Evolutionary conservation across 2,329 filamentous ascomycete species (phyloP).

Genomic region (Chalara sp.): DNA sequence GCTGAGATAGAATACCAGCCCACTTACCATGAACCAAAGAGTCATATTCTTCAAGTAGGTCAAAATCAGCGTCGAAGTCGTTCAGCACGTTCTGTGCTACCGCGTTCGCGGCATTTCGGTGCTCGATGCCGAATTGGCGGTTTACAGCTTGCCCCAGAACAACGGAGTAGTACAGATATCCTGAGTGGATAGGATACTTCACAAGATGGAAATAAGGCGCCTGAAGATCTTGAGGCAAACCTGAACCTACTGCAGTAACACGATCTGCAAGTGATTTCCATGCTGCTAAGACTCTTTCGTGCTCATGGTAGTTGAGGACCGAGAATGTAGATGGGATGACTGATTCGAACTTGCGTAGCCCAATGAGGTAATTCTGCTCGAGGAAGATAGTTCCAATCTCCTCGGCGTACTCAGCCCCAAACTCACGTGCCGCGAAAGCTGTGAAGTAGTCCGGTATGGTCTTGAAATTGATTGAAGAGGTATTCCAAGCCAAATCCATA

Average conservation of each 20-base stretch:
- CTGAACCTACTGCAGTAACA: constrained; percentile 49
- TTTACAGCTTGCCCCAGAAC: constrained; percentile 45
- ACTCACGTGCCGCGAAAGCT: constrained; percentile 52
- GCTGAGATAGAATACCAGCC: constrained; percentile 55
- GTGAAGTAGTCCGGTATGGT: constrained; percentile 49
- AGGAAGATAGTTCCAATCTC: constrained; percentile 45
- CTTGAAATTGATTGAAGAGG: constrained; percentile 46
- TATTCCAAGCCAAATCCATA: constrained; percentile 62
- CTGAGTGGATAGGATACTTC: constrained; percentile 52
- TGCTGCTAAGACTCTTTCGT: constrained; percentile 46
- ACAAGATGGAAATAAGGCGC: constrained; percentile 58
- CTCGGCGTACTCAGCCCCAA: constrained; percentile 40
- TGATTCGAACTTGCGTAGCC: constrained; percentile 55
- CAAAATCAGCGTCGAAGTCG: constrained; percentile 49
- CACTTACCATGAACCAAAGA: constrained; percentile 53
- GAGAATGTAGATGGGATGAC: constrained; percentile 52
- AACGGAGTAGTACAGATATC: constrained; percentile 48
- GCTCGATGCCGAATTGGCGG: constrained; percentile 46
- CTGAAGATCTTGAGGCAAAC: constrained; percentile 40
- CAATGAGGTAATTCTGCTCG: constrained; percentile 49
- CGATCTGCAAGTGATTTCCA: constrained; percentile 46
- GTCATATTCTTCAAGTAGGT: constrained; percentile 51
- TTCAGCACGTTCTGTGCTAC: constrained; percentile 44
- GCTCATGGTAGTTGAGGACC: constrained; percentile 58
- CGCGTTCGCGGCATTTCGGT: constrained; percentile 48